Evolutionary conservation across 352 stramenopile genomes (phyloP).

Genomic region (Vaucheria bursata): DNA sequence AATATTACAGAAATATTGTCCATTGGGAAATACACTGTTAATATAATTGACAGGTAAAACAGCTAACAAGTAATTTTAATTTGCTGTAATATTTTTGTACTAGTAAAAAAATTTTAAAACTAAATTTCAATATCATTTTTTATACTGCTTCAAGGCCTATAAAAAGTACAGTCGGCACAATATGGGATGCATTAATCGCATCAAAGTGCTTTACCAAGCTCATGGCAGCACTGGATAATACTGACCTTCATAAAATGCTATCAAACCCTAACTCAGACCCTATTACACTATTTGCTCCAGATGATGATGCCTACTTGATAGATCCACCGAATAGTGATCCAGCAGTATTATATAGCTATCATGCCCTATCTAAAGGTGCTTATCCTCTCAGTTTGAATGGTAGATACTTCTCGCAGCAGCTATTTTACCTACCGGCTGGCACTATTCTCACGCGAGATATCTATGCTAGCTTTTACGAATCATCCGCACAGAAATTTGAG

Average conservation of each 20-base stretch:
- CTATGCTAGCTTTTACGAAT: slow-evolving; percentile 37
- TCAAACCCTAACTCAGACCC: too few species aligned
- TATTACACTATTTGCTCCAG: slow-evolving; percentile 43
- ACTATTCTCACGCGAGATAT: slow-evolving; percentile 20
- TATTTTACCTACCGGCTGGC: slow-evolving; percentile 21
- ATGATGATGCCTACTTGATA: slow-evolving; percentile 3
- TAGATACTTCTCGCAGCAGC: slow-evolving; percentile 35
- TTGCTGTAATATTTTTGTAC: neutral
- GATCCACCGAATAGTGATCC: neutral
- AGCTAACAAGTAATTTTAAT: neutral
- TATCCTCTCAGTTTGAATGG: slow-evolving; percentile 34
- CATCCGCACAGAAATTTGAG: slow-evolving; percentile 3
- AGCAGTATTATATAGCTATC: slow-evolving; percentile 20
- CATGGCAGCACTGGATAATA: slow-evolving; percentile 25
- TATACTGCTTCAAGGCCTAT: neutral
- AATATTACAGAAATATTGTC: slow-evolving; percentile 6
- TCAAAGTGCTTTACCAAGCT: slow-evolving; percentile 33
- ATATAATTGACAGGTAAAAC: neutral
- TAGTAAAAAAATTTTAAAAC: neutral
- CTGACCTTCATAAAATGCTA: too few species aligned
- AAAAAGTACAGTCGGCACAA: slow-evolving; percentile 16
- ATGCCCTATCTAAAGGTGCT: slow-evolving; percentile 18
- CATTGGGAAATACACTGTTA: neutral
- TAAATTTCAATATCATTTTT: neutral
- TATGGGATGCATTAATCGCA: slow-evolving; percentile 30